A percentile compares a stretch with the other conserved stretches of the same genome.
Evolutionary conservation across 108 stramenopile genomes (phyloP).

Genomic region (Cylindrotheca closterium): DNA sequence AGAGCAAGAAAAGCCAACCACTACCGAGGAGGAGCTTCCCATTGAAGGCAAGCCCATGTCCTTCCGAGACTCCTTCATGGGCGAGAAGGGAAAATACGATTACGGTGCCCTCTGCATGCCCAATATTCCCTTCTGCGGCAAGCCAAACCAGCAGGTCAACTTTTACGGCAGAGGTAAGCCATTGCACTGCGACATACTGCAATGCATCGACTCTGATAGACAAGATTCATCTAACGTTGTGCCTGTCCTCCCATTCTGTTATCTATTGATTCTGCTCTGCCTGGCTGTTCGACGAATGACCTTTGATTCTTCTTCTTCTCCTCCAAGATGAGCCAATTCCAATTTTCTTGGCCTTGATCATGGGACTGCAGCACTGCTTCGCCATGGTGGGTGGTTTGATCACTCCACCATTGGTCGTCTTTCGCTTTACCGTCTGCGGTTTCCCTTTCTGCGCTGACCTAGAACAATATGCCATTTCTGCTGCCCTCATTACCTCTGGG

Average conservation of each 20-base stretch:
- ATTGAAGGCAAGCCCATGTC: too few relatives aligned
- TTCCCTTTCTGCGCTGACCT: conserved; percentile 42
- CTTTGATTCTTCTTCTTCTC: neutral
- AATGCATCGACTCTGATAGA: neutral
- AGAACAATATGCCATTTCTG: conserved; percentile 71
- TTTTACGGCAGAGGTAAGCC: conserved; percentile 46
- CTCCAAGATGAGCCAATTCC: conserved; percentile 53
- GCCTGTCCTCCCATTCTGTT: neutral
- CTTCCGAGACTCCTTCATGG: too few relatives aligned
- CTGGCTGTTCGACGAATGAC: neutral
- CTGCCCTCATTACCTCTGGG: conserved; percentile 69
- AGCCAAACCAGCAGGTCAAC: conserved; percentile 21
- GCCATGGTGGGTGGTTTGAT: conserved; percentile 78
- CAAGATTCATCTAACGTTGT: neutral
- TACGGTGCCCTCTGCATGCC: conserved; percentile 59
- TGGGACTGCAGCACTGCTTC: conserved; percentile 77
- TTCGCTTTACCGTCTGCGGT: conserved; percentile 55
- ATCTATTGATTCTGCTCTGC: neutral
- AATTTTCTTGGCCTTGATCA: conserved; percentile 44
- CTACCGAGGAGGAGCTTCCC: too few relatives aligned
- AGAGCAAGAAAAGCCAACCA: too few relatives aligned
- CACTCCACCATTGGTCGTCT: conserved; percentile 62
- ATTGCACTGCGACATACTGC: neutral
- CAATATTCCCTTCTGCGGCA: conserved; percentile 38
- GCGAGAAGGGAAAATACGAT: conserved; percentile 55